Percentiles rank a stretch among this genome's conserved stretches.
Conservation (phyloP, 805 yeast genomes). For the Kodamaea leandrae region DNA sequence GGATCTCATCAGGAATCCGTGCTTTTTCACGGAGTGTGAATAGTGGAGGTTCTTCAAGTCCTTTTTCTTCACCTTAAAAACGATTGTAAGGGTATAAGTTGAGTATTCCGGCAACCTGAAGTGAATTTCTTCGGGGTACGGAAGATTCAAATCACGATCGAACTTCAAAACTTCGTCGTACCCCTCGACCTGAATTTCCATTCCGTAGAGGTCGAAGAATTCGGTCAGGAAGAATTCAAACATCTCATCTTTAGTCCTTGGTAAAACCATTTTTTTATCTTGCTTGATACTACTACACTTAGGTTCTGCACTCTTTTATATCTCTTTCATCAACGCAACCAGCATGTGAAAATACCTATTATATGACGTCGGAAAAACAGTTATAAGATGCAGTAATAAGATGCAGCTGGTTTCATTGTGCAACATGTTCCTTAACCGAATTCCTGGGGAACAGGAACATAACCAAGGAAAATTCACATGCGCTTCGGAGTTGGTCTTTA, state of each 20-base stretch:
- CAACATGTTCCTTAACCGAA: too few relatives aligned
- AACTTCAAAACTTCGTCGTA: slow-evolving; percentile 21
- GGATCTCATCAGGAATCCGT: slow-evolving; percentile 24
- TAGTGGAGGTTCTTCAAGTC: slow-evolving; percentile 22
- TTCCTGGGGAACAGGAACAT: too few relatives aligned
- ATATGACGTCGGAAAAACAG: too few relatives aligned
- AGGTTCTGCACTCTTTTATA: too few relatives aligned
- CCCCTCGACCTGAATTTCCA: slow-evolving; percentile 28
- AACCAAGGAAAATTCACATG: too few relatives aligned
- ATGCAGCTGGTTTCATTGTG: too few relatives aligned
- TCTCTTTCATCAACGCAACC: too few relatives aligned
- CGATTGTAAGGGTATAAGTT: slow-evolving; percentile 22
- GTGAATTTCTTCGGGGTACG: slow-evolving; percentile 24
- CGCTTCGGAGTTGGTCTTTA: too few relatives aligned
- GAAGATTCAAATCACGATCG: slow-evolving; percentile 23
- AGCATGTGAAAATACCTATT: too few relatives aligned
- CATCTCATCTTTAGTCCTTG: slow-evolving; percentile 3
- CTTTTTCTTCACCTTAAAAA: slow-evolving; percentile 20
- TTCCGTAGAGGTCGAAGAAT: slow-evolving; percentile 21
- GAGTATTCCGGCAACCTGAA: slow-evolving; percentile 27
- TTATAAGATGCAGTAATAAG: too few relatives aligned
- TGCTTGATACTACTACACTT: too few relatives aligned
- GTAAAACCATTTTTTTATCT: background rate
- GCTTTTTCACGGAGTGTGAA: slow-evolving; percentile 28
- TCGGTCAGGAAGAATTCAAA: slow-evolving; percentile 16